A percentile compares a stretch with the other conserved stretches of the same genome.
Conservation (phyloP, 2,329 filamentous ascomycete genomes). For the Chaetoscypha palmicola region DNA sequence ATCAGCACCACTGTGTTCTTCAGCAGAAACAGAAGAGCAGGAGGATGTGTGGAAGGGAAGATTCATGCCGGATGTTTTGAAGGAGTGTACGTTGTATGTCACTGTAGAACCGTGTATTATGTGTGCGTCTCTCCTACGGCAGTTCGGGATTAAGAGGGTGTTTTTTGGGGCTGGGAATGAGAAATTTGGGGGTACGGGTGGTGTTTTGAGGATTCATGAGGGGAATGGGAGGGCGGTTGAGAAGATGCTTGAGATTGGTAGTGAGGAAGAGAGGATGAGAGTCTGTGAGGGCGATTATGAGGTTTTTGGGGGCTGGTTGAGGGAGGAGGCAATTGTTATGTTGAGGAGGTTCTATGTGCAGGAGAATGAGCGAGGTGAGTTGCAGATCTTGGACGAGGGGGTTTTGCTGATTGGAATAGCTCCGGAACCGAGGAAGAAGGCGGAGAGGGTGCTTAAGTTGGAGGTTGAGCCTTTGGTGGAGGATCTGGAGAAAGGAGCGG, state of each 20-base stretch:
- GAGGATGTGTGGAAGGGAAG: background rate
- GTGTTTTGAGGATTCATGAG: slow-evolving; percentile 76
- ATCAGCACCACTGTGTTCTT: too few relatives aligned
- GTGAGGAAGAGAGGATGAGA: slow-evolving; percentile 33
- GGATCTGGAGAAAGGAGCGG: too few relatives aligned
- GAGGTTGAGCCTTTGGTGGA: slow-evolving; percentile 27
- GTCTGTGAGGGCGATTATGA: slow-evolving; percentile 75
- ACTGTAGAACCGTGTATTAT: slow-evolving; percentile 98
- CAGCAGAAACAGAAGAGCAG: too few relatives aligned
- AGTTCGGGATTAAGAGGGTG: slow-evolving; percentile 80
- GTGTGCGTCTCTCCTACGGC: slow-evolving; percentile 88
- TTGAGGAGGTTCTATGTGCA: slow-evolving; percentile 94
- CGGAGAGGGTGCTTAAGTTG: slow-evolving; percentile 29
- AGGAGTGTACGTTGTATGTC: slow-evolving; percentile 76
- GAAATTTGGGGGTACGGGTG: slow-evolving; percentile 92
- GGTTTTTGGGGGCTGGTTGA: slow-evolving; percentile 79
- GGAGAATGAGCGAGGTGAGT: slow-evolving; percentile 80
- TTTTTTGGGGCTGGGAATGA: slow-evolving; percentile 96
- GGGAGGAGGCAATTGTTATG: slow-evolving; percentile 88
- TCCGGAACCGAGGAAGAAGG: slow-evolving; percentile 30
- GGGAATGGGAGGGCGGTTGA: slow-evolving; percentile 17
- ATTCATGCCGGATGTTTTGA: slow-evolving; percentile 41
- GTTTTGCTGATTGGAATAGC: slow-evolving; percentile 13
- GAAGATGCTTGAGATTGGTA: slow-evolving; percentile 32
- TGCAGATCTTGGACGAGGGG: too few relatives aligned